Evolutionary conservation across 208 protist genomes (phyloP), one percentile per base, ranked within the genome.

Genomic region (Phytomonas serpens): DNA sequence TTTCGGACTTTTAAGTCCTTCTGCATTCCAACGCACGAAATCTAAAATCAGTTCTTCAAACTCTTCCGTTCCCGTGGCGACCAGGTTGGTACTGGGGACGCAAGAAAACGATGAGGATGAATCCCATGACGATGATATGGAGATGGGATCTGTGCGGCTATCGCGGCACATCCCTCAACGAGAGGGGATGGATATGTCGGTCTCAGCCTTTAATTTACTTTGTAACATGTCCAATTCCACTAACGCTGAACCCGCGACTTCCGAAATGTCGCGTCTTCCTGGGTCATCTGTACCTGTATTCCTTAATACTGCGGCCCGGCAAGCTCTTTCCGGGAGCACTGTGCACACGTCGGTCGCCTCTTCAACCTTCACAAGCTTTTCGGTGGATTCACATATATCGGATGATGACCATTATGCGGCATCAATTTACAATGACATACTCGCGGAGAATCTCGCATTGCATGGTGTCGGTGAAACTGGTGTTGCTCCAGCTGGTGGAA

Each of bases 81-180:
- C 47, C 23, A 16, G 47, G 16, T 27, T 57, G 47, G 47, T 27
- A 57, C 16, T 57, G 11, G 47, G 47, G 19, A 57, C 47, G 2
- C 47, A 57, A 57, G 47, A 57, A 57, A 57, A 57, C 23, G 47
- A 51, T 51, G 40, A 57, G 47, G 11, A 57, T 57, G 47, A 57
- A 6, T 27, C 47, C 19, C 19, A 57, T 19, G 47, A 57, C 27
- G 47, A 57, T 27, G 47, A 57, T 57, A 19, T 57, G 19, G 19
- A 27, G 19, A 57, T 57, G 47, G 47, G 47, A 57, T 57, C 63
- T 72, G 69, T 83, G 66, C 90, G 90, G 7, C 80, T 95, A 30
- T 93, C 87, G 5, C 79, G 90, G 4, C 90, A 95, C 79, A 95
- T 95, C 27, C 90, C 90, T 0, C 87, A 92, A 67, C 86, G 90